phyloP scores from a whole-genome alignment of 2,329 filamentous ascomycete genomes.

The Talaromyces amestolkiae region DNA sequence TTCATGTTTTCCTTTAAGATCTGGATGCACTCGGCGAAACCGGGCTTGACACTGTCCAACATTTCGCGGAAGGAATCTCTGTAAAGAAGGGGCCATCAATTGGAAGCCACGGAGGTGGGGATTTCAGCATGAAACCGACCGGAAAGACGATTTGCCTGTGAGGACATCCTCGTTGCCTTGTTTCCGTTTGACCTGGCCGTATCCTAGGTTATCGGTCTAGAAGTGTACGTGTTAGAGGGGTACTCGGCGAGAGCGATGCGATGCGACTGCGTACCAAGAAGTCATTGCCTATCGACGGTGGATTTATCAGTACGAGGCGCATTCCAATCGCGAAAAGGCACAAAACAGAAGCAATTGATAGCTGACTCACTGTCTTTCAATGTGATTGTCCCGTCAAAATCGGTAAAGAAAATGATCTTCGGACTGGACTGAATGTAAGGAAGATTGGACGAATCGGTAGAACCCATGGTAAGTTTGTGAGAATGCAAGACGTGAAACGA shows the following conservation, averaged over 20 bases:
- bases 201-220: slow-evolving; percentile 90
- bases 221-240: slow-evolving; percentile 48
- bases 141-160: slow-evolving; percentile 67
- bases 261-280: slow-evolving; percentile 51
- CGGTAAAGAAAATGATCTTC: slow-evolving; percentile 96
- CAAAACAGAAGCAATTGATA: background rate
- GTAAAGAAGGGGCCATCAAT: background rate
- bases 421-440: slow-evolving; percentile 58
- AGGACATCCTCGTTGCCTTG: slow-evolving; percentile 76
- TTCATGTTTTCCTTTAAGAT: slow-evolving; percentile 78
- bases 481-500: background rate
- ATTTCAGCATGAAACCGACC: slow-evolving; percentile 42
- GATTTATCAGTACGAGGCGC: background rate
- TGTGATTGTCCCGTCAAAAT: slow-evolving; percentile 97
- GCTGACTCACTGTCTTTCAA: slow-evolving; percentile 59
- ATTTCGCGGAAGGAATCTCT: slow-evolving; percentile 83
- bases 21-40: slow-evolving; percentile 78
- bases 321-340: background rate
- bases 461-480: slow-evolving; percentile 29
- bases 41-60: slow-evolving; percentile 80
- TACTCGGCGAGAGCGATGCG: background rate
- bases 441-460: slow-evolving; percentile 33
- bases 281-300: slow-evolving; percentile 58
- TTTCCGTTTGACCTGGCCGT: slow-evolving; percentile 67
- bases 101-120: background rate